Base-by-base conservation (phyloP, 2,329 filamentous ascomycete species). In the Penicillium crustosum region DNA sequence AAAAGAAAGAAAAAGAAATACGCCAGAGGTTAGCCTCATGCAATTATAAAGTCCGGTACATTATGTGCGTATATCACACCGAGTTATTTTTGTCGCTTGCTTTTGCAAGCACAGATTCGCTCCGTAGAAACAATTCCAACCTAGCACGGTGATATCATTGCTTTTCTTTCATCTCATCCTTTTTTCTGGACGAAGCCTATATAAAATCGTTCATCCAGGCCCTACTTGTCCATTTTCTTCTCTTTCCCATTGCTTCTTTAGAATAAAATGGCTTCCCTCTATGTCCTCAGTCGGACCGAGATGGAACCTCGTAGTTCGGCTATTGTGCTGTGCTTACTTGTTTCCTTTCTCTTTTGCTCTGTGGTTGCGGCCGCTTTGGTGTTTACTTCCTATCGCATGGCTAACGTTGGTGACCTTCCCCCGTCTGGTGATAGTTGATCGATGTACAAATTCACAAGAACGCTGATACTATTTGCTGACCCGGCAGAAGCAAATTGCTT, bases 361-460 rank as follows among this genome's bases (percentile, higher is more conserved):
- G 4, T 56, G 15, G 29, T 31, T 41, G 6, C 52, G 6, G 19
- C 35, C n/a, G 45, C 54, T 17, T 55, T 65, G 25, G 38, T 61
- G 2, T 23, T 57, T 42, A 61, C 52, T 21, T 66, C 64, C 12
- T 58, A 19, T 23, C 45, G 17, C 6, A 44, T 62, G 38, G 49
- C 58, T 8, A 65, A 65, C 49, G 64, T 66, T 5, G 53, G 64
- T 61, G 13, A 45, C 38, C n/a, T 8, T 13, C 1, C 15, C 19
- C 4, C 4, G n/a, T 44, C n/a, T 52, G 25, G 15, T 33, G 36
- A 36, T 15, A n/a, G 27, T 42, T 42, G 15, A 27, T 12, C 25
- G 10, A 38, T 27, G 38, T 36, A 21, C 36, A 56, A 47, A 19
- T 5, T 23, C 41, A 8, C 27, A 25, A n/a, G 10, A 47, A 47